These are phyloP conservation scores for Rhynchospora tenuis DNA, from an alignment of 176 grass and related monocot genomes.

Conservation along the genomic window DNA sequence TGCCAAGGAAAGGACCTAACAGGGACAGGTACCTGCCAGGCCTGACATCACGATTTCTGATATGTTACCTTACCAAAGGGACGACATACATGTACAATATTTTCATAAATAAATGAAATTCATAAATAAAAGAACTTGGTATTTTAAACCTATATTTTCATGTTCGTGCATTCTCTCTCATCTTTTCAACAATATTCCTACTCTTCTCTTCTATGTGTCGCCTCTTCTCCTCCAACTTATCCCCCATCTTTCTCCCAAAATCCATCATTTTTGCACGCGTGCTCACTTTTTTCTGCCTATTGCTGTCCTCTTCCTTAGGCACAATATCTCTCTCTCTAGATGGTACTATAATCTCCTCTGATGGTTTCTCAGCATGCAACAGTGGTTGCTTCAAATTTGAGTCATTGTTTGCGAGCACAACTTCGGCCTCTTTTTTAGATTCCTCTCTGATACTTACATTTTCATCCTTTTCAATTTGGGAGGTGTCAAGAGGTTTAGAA, in stretches of 20 bases:
- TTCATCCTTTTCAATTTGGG: slow-evolving; percentile 45
- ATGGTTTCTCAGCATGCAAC: slow-evolving; percentile 24
- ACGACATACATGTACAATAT: slow-evolving; percentile 14
- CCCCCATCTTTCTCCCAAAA: slow-evolving; percentile 78
- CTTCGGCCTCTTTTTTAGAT: slow-evolving; percentile 11
- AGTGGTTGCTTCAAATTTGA: slow-evolving; percentile 38
- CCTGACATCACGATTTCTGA: neutral
- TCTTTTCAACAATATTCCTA: slow-evolving; percentile 87
- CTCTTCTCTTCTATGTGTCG: slow-evolving; percentile 83
- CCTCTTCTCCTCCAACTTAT: slow-evolving; percentile 95
- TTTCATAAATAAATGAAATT: slow-evolving; percentile 3
- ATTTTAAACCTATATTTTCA: neutral
- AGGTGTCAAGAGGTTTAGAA: neutral
- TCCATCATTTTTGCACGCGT: slow-evolving; percentile 78
- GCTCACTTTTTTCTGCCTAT: slow-evolving; percentile 33
- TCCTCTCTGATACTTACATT: slow-evolving; percentile 21
- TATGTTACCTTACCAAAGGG: neutral
- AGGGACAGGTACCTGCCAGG: neutral
- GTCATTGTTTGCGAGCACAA: slow-evolving; percentile 22
- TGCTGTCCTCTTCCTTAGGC: slow-evolving; percentile 34
- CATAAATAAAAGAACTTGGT: neutral
- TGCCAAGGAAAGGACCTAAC: neutral
- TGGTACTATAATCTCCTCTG: slow-evolving; percentile 23
- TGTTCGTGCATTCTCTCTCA: slow-evolving; percentile 66
- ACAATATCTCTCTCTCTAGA: slow-evolving; percentile 28